Evolutionary conservation across 192 early-diverging fungal species (phyloP).

Genomic region (Coemansia sp.): DNA sequence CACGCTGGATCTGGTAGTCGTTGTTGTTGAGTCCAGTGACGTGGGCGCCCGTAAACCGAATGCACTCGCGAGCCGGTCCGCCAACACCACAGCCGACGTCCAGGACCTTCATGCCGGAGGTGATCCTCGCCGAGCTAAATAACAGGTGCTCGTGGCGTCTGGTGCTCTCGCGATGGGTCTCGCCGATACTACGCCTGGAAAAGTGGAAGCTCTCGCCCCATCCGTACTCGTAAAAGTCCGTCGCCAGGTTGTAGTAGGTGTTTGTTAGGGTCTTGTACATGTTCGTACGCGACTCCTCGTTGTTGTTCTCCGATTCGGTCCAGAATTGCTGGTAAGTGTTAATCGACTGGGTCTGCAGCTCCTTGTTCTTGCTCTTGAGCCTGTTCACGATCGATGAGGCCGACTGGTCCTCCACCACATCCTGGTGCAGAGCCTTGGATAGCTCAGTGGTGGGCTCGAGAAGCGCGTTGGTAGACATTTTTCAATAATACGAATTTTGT

Average conservation of each 20-base stretch:
- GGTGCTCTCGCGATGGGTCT: conserved; percentile 77
- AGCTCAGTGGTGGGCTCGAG: conserved; percentile 53
- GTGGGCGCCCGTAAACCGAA: conserved; percentile 82
- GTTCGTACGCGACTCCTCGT: conserved; percentile 58
- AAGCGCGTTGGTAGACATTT: conserved; percentile 25
- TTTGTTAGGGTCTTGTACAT: conserved; percentile 73
- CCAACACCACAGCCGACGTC: conserved; percentile 98
- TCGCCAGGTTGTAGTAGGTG: conserved; percentile 80
- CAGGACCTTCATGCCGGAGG: conserved; percentile 68
- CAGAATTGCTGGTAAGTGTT: conserved; percentile 73
- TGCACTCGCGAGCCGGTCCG: conserved; percentile 92
- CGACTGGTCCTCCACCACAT: conserved; percentile 37
- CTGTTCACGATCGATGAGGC: conserved; percentile 43
- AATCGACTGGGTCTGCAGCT: conserved; percentile 64
- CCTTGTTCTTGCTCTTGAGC: conserved; percentile 61
- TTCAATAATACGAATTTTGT: background rate
- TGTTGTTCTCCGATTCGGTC: conserved; percentile 59
- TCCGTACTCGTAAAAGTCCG: conserved; percentile 82
- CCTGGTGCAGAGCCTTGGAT: conserved; percentile 45
- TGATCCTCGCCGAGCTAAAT: conserved; percentile 69
- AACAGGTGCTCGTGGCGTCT: conserved; percentile 90
- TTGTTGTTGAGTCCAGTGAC: conserved; percentile 97
- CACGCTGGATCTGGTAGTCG: conserved; percentile 86
- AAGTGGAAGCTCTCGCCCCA: conserved; percentile 96
- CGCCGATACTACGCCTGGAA: conserved; percentile 73